Evolutionary conservation across 306 rosid genomes (phyloP), one percentile per base, ranked within the genome.

Genomic region (Cucurbita maxima): DNA sequence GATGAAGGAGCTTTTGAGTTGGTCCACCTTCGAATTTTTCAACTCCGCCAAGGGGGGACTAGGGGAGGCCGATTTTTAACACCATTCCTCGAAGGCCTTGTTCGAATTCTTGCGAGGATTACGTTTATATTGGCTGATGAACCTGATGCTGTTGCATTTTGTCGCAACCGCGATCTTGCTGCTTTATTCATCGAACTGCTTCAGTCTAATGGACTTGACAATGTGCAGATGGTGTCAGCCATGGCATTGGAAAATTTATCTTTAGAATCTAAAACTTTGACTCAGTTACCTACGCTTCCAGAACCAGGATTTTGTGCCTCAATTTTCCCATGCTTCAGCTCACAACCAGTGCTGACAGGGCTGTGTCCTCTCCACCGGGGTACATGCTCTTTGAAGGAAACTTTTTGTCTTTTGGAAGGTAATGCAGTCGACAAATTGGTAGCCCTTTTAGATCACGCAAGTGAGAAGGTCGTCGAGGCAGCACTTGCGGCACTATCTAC

Each of bases 161-260:
- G 99, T 76, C 96, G 91, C 15, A 86, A 80, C 43, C 53, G 85
- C 74, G 83, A 81, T 75, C 86, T 94, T 58, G 86, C 97, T 22
- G 84, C 87, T 19, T 79, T 87, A 75, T 94, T 91, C 76, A 84
- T 88, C 59, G 97, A 91, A 7, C 81, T 89, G 71, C 92, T 94
- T 67, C 97, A 88, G 74, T 19, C 92, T 76, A 94, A 91, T 71
- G 99, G 99, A 76, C 88, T 94, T 13, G 96, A 94, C 77, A 94
- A 83, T 73, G 88, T 94, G 52, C 99, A 94, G 88, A 84, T 94
- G 97, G 90, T 83, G 81, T 88, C 99, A n/a, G 97, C 97, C 13
- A 75, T 76, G 45, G 99, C 96, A 75, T 82, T 94, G 84, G 99
- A 91, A 83, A 91, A 94, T 76, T 72, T 94, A 57, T 94, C 99